phyloP scores from a whole-genome alignment of 495 filamentous ascomycete genomes.

The Tuber calosporum region DNA sequence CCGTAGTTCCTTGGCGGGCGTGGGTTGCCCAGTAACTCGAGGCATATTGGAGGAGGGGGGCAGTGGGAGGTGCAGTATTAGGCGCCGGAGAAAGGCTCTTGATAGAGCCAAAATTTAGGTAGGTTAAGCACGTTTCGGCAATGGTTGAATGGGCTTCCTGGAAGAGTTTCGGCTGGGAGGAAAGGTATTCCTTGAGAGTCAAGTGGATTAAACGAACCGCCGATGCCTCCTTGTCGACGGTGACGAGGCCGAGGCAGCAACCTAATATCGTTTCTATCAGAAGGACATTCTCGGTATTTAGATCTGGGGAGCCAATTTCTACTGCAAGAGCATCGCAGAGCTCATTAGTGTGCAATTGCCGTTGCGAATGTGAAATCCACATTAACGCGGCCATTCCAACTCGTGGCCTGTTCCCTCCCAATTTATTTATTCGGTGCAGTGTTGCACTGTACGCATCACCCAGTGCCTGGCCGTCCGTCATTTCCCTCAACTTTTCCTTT shows the following conservation, averaged over 20 bases:
- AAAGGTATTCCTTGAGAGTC: neutral
- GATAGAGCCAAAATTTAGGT: neutral
- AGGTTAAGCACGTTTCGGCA: neutral
- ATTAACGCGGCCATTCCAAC: neutral
- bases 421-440: neutral
- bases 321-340: neutral
- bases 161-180: neutral
- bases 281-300: neutral
- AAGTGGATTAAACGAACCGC: neutral
- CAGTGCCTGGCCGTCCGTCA: neutral
- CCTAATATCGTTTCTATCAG: neutral
- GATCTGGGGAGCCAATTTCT: conserved; percentile 1
- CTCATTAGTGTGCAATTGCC: neutral
- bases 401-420: neutral
- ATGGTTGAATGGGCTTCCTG: neutral
- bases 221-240: neutral
- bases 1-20: neutral
- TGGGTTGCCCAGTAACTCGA: neutral
- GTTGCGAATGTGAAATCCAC: neutral
- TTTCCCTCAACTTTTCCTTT: neutral
- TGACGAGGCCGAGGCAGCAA: neutral
- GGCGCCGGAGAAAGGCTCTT: neutral
- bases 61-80: neutral
- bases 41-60: neutral
- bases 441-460: neutral